These are phyloP conservation scores for Neohortaea acidophila DNA, from an alignment of 495 filamentous ascomycete genomes.

Conservation along the genomic window DNA sequence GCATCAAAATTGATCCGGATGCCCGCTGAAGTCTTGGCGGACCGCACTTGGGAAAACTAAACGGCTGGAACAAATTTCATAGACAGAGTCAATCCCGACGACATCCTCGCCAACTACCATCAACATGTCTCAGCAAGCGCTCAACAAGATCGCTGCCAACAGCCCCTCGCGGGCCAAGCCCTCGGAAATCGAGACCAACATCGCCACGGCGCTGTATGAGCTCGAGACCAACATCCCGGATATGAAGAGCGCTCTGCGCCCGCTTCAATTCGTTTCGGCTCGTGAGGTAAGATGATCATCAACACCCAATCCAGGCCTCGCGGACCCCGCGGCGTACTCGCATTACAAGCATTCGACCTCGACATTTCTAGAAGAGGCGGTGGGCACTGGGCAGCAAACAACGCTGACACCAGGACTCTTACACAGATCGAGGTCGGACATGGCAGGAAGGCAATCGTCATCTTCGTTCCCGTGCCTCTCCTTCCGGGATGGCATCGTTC, in stretches of 20 bases:
- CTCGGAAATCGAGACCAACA: constrained; percentile 85
- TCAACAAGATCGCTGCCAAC: constrained; percentile 96
- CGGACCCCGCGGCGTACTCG: not conserved
- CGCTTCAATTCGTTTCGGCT: constrained; percentile 92
- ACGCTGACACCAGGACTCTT: constrained; percentile 58
- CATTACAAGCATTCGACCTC: no score
- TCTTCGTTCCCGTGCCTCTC: constrained; percentile 98
- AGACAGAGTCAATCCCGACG: not conserved
- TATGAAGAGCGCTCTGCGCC: constrained; percentile 81
- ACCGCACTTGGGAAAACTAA: no score
- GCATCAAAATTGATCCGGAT: no score
- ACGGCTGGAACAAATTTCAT: no score
- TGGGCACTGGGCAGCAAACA: constrained; percentile 33
- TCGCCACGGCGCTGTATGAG: constrained; percentile 90
- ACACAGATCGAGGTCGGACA: constrained; percentile 98
- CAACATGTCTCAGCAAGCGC: constrained; percentile 42
- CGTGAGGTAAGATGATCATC: constrained; percentile 69
- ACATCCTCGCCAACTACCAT: constrained; percentile 11
- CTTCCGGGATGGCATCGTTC: constrained; percentile 92
- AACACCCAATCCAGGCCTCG: not conserved
- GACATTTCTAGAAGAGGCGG: constrained; percentile 36
- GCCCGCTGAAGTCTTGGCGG: no score
- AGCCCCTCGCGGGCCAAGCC: constrained; percentile 86
- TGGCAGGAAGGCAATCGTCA: constrained; percentile 99
- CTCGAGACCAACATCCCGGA: constrained; percentile 96